phyloP scores from a whole-genome alignment of 116 monocot genomes.

The Trichopus zeylanicus region DNA sequence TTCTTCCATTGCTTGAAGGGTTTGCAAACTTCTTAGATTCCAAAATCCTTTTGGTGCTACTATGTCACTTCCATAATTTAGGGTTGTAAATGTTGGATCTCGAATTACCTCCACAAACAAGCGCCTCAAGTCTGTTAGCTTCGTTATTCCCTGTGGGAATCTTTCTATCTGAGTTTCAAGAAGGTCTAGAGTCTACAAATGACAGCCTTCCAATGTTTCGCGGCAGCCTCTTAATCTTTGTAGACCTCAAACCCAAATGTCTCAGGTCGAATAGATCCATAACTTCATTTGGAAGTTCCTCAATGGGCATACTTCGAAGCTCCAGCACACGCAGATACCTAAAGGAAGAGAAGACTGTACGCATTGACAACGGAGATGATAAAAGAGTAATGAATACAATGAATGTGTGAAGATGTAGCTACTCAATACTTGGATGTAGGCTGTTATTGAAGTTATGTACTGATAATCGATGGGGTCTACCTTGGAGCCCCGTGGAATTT shows the following conservation, averaged over 20 bases:
- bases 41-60: not conserved
- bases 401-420: not conserved
- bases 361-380: no score
- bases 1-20: not conserved
- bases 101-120: no score
- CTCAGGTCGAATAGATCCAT: constrained; percentile 12
- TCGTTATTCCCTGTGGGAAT: not conserved
- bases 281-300: constrained; percentile 6
- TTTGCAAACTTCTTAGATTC: not conserved
- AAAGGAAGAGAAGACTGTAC: not conserved
- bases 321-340: constrained; percentile 18
- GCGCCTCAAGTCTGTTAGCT: not conserved
- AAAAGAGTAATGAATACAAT: not conserved
- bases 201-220: constrained; percentile 10
- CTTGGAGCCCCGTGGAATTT: not conserved
- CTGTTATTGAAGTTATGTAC: no score
- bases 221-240: constrained; percentile 12
- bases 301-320: constrained; percentile 6
- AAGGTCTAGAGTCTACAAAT: constrained; percentile 14
- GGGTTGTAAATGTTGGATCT: no score
- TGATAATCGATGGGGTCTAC: constrained; percentile 6
- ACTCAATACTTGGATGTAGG: not conserved
- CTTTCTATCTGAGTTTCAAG: not conserved
- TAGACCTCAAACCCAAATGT: constrained; percentile 12
- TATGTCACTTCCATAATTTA: no score